A percentile compares a stretch with the other conserved stretches of the same genome.
Evolutionary conservation across 805 yeast species (phyloP).

Genomic region (Torulaspora gathmanii): DNA sequence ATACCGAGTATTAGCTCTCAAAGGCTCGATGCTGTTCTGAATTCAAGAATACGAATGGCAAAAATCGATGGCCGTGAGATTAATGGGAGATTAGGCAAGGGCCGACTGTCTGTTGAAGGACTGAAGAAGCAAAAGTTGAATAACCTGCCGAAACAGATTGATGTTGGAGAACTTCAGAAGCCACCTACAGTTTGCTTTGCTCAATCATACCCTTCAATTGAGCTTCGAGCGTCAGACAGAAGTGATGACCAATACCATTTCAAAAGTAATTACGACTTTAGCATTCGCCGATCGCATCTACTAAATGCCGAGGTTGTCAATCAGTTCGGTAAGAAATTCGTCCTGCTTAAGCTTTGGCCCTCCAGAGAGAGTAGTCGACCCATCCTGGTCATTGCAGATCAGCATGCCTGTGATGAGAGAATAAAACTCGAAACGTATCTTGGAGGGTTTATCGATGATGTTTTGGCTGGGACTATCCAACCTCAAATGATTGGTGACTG

Average conservation of each 20-base stretch:
- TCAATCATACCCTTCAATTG: not conserved
- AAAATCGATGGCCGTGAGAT: not conserved
- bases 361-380: conserved; percentile 4
- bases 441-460: conserved; percentile 35
- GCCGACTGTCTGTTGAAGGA: not conserved
- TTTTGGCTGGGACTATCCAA: conserved; percentile 22
- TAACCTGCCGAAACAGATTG: not conserved
- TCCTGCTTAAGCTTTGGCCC: conserved; percentile 40
- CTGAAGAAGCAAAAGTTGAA: not conserved
- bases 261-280: not conserved
- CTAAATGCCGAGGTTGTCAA: conserved; percentile 38
- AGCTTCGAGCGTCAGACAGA: too few species aligned
- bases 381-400: conserved; percentile 53
- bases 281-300: conserved; percentile 20
- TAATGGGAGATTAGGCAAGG: not conserved
- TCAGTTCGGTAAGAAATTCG: conserved; percentile 63
- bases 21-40: not conserved
- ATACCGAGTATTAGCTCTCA: not conserved
- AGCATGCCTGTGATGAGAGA: conserved; percentile 84
- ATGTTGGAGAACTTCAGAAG: not conserved
- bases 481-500: conserved; percentile 14
- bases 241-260: too few species aligned
- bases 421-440: conserved; percentile 52
- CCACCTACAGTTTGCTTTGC: not conserved
- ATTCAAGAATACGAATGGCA: conserved; percentile 5